Evolutionary conservation across 495 filamentous ascomycete species (phyloP).

Genomic region (Aspergillus sclerotioniger): DNA sequence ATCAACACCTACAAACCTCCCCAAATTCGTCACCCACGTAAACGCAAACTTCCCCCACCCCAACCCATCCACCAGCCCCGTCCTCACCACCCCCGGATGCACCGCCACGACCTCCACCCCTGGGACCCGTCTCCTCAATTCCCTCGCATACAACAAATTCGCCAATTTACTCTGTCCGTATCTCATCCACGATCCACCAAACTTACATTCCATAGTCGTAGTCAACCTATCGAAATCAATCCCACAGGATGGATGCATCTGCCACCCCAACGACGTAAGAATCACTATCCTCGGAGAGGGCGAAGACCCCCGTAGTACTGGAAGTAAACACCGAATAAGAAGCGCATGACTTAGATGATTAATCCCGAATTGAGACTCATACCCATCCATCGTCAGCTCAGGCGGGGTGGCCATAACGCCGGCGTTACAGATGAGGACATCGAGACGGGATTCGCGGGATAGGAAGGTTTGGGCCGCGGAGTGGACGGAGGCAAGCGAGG

Average conservation of each 20-base stretch:
- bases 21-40: conserved; percentile 16
- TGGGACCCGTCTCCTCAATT: conserved; percentile 42
- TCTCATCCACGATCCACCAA: conserved; percentile 36
- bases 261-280: conserved; percentile 36
- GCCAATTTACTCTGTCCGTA: conserved; percentile 69
- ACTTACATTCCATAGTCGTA: conserved; percentile 13
- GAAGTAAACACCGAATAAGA: conserved; percentile 58
- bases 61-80: conserved; percentile 31
- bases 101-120: conserved; percentile 27
- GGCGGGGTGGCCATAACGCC: conserved; percentile 59
- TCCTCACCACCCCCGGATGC: conserved; percentile 43
- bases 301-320: conserved; percentile 33
- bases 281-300: conserved; percentile 33
- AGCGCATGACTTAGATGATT: conserved; percentile 69
- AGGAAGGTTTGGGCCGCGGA: conserved; percentile 34
- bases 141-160: conserved; percentile 58
- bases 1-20: conserved; percentile 14
- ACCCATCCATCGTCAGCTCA: conserved; percentile 55
- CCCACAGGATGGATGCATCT: background rate
- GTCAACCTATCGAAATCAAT: conserved; percentile 16
- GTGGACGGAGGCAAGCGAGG: conserved; percentile 45
- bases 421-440: conserved; percentile 66
- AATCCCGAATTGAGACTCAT: conserved; percentile 65
- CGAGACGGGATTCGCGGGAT: conserved; percentile 33
- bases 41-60: conserved; percentile 15